These are phyloP conservation scores for Dothiorella sarmentorum DNA, from an alignment of 2,329 filamentous ascomycete species.

Conservation along the genomic window DNA sequence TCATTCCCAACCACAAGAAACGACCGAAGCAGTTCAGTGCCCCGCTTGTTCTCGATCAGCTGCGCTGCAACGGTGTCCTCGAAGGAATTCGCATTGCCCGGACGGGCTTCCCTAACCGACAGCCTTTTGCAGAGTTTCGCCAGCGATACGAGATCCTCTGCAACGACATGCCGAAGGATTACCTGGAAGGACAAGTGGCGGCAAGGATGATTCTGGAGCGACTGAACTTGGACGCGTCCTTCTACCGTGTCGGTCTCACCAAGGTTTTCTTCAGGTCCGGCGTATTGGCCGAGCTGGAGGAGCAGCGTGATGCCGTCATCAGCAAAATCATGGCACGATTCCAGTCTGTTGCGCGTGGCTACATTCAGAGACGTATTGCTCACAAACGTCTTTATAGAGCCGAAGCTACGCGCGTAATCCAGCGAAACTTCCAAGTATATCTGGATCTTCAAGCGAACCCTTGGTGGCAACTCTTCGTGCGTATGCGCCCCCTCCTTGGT, in stretches of 20 bases:
- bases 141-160: conserved; percentile 96
- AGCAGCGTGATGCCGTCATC: conserved; percentile 88
- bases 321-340: conserved; percentile 91
- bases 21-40: conserved; percentile 88
- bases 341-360: conserved; percentile 87
- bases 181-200: conserved; percentile 83
- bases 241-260: conserved; percentile 90
- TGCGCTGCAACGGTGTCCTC: conserved; percentile 98
- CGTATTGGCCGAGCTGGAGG: conserved; percentile 93
- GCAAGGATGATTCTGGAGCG: conserved; percentile 86
- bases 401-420: conserved; percentile 91
- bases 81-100: conserved; percentile 96
- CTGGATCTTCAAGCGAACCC: conserved; percentile 85
- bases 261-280: conserved; percentile 98
- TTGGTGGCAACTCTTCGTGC: conserved; percentile 94
- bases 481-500: conserved; percentile 92
- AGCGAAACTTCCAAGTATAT: conserved; percentile 90
- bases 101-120: conserved; percentile 91
- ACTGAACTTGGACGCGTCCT: conserved; percentile 75
- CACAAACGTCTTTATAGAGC: conserved; percentile 93
- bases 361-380: conserved; percentile 79
- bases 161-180: conserved; percentile 77
- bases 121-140: conserved; percentile 90
- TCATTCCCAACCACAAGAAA: conserved; percentile 97
- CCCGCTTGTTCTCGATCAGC: conserved; percentile 88